These are phyloP conservation scores for Parietaria judaica DNA, from an alignment of 306 rosid genomes.

Conservation along the genomic window DNA sequence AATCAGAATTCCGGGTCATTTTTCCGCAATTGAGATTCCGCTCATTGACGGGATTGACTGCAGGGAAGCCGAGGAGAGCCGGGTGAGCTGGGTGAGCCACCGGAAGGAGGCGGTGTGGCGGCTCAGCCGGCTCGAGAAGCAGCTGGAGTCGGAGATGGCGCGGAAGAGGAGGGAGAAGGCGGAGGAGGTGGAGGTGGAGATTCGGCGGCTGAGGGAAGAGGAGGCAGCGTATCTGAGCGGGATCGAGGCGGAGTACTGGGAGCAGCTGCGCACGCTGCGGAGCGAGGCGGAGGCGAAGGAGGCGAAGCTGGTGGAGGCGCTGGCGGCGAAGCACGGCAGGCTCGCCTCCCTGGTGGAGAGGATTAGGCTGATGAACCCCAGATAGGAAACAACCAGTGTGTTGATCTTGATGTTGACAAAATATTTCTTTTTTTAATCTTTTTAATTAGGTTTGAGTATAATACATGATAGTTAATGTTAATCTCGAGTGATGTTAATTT, in stretches of 20 bases:
- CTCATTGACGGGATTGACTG: not conserved
- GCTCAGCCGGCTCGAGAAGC: slow-evolving; percentile 41
- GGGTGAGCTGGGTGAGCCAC: slow-evolving; percentile 34
- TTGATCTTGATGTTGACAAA: too few species aligned
- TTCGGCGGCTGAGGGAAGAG: slow-evolving; percentile 29
- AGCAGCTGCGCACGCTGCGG: slow-evolving; percentile 15
- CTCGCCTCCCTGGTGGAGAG: slow-evolving; percentile 23
- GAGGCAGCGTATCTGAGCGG: slow-evolving; percentile 21
- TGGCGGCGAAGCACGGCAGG: slow-evolving; percentile 26
- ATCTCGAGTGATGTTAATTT: too few species aligned
- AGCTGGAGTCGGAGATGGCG: slow-evolving; percentile 41
- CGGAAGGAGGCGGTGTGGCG: slow-evolving; percentile 46
- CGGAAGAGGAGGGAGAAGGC: slow-evolving; percentile 34
- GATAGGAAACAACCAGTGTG: too few species aligned
- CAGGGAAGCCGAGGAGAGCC: slow-evolving; percentile 37
- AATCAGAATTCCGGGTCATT: too few species aligned
- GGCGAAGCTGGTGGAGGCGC: slow-evolving; percentile 28
- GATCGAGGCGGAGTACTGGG: slow-evolving; percentile 31
- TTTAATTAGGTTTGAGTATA: too few species aligned
- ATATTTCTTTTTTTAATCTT: not conserved
- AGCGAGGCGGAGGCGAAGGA: slow-evolving; percentile 34
- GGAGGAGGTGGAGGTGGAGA: slow-evolving; percentile 36
- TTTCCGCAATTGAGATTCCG: too few species aligned
- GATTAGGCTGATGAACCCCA: slow-evolving; percentile 3
- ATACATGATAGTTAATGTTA: too few species aligned